Evolutionary conservation across 83 land plant species (phyloP).

Genomic region (Thuja plicata): DNA sequence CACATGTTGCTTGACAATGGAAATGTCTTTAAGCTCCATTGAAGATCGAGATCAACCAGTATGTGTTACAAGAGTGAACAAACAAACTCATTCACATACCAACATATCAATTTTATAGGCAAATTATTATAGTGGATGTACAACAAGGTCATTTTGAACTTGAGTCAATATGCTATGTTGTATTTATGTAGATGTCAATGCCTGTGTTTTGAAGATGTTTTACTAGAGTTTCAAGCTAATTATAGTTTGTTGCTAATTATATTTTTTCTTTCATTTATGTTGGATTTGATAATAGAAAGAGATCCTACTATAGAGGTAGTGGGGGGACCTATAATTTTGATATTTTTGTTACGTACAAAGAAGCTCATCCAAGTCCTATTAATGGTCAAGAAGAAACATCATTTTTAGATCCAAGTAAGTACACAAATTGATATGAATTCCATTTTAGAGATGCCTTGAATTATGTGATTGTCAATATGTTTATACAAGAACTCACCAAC

Average conservation of each 20-base stretch:
- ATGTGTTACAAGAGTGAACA: slow-evolving; percentile 43
- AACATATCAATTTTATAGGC: slow-evolving; percentile 40
- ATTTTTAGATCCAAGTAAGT: slow-evolving; percentile 28
- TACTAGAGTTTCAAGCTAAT: background rate
- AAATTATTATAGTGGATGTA: slow-evolving; percentile 46
- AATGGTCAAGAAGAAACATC: background rate
- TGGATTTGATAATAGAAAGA: slow-evolving; percentile 34
- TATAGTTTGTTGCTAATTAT: too few species aligned
- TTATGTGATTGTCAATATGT: slow-evolving; percentile 21
- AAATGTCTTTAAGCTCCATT: slow-evolving; percentile 30
- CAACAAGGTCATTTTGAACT: slow-evolving; percentile 24
- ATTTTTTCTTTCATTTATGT: background rate
- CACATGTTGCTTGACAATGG: slow-evolving; percentile 51
- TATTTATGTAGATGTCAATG: background rate
- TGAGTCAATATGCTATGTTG: slow-evolving; percentile 15
- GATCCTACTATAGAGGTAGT: slow-evolving; percentile 40
- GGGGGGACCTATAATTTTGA: slow-evolving; percentile 38
- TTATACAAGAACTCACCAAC: slow-evolving; percentile 24
- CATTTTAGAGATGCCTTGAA: slow-evolving; percentile 53
- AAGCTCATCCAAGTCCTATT: slow-evolving; percentile 4
- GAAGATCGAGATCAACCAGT: slow-evolving; percentile 44
- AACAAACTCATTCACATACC: slow-evolving; percentile 25
- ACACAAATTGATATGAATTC: slow-evolving; percentile 50
- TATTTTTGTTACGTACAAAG: slow-evolving; percentile 27
- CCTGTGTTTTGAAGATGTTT: background rate